Evolutionary conservation across 2,329 filamentous ascomycete genomes (phyloP).

Genomic region (Ophiostoma novo-ulmi): DNA sequence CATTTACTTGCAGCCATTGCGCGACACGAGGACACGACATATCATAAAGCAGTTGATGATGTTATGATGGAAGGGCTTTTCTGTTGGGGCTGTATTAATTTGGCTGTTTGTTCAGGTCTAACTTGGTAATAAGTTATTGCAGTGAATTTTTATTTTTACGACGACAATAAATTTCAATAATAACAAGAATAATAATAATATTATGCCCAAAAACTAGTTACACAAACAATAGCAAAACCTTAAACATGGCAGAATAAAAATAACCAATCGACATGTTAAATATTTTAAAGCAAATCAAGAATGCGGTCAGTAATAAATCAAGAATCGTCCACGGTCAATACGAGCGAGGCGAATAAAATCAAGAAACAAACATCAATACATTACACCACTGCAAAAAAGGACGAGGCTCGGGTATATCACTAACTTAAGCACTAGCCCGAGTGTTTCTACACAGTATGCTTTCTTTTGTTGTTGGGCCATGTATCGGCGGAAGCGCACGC

Average conservation of each 20-base stretch:
- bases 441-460: neutral
- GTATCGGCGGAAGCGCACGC: neutral
- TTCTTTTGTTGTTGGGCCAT: neutral
- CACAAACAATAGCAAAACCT: no score
- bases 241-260: no score
- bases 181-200: no score
- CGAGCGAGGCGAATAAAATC: neutral
- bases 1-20: neutral
- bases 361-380: neutral
- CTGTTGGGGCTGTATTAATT: neutral
- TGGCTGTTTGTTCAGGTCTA: no score
- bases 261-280: no score
- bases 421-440: neutral
- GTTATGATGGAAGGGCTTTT: neutral
- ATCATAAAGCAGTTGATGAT: conserved; percentile 2
- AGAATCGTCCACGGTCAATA: neutral
- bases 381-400: neutral
- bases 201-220: no score
- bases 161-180: no score
- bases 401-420: conserved; percentile 12
- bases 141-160: no score
- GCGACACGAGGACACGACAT: neutral
- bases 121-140: no score
- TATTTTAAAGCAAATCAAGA: neutral
- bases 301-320: conserved; percentile 15